These are phyloP conservation scores for Syzygium aqueum DNA, from an alignment of 345 rosid genomes.

Conservation along the genomic window DNA sequence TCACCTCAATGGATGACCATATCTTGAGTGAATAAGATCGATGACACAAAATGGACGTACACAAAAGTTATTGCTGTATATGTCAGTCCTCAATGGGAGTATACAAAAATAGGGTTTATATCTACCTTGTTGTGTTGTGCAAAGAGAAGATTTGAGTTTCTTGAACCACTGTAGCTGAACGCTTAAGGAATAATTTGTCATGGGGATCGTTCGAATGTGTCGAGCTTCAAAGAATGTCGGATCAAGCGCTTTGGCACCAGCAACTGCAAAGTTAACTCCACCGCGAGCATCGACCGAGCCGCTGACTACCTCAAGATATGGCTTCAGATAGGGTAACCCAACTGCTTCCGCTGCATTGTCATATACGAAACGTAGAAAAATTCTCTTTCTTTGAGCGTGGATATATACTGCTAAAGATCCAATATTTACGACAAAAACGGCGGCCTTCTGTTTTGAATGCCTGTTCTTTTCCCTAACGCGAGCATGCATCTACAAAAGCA, in stretches of 20 bases:
- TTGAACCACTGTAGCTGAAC: constrained; percentile 61
- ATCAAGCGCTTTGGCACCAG: constrained; percentile 58
- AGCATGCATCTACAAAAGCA: neutral
- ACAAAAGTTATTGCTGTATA: neutral
- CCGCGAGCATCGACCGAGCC: constrained; percentile 4
- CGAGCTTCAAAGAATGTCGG: constrained; percentile 21
- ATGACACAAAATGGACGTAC: neutral
- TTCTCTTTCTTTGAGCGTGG: neutral
- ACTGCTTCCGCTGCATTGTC: constrained; percentile 47
- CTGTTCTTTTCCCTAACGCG: neutral
- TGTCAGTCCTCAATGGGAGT: neutral
- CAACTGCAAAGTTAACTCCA: constrained; percentile 60
- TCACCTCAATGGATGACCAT: neutral
- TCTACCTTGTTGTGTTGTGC: constrained; percentile 32
- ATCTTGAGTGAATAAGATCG: neutral
- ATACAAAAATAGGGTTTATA: neutral
- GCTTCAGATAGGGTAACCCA: constrained; percentile 39
- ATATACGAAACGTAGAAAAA: neutral
- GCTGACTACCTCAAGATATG: constrained; percentile 29
- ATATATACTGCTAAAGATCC: neutral
- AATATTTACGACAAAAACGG: too few relatives aligned
- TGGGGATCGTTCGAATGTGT: constrained; percentile 16
- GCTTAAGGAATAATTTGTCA: constrained; percentile 38
- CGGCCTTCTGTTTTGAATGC: neutral
- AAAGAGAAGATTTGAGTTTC: constrained; percentile 43